A percentile compares a stretch with the other conserved stretches of the same genome.
phyloP scores from a whole-genome alignment of 805 yeast genomes.

The Blastobotrys terrestris region DNA sequence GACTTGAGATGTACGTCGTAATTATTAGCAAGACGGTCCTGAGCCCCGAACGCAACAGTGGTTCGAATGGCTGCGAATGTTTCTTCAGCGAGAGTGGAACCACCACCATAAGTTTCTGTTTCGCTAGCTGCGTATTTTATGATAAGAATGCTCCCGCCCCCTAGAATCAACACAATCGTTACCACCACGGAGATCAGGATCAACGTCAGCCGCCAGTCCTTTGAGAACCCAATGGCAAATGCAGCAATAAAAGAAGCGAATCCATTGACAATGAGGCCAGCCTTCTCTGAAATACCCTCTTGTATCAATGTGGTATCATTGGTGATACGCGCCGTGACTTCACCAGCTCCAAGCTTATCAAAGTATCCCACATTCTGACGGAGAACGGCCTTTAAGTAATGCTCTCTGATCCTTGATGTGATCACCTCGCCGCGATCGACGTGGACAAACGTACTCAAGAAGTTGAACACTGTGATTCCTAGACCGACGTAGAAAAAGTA shows the following conservation, averaged over 20 bases:
- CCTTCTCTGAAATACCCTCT: constrained; percentile 39
- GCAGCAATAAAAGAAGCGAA: constrained; percentile 35
- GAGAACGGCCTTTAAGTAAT: constrained; percentile 32
- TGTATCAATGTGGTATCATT: constrained; percentile 36
- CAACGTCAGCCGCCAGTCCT: constrained; percentile 32
- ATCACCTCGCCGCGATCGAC: constrained; percentile 37
- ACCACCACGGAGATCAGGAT: constrained; percentile 32
- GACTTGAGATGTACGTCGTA: constrained; percentile 28
- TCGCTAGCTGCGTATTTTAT: constrained; percentile 23
- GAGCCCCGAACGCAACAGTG: constrained; percentile 38
- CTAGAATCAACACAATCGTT: constrained; percentile 27
- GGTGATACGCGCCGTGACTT: constrained; percentile 38
- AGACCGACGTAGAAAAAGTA: constrained; percentile 37
- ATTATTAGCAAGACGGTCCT: constrained; percentile 29
- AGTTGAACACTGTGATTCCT: constrained; percentile 30
- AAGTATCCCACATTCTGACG: constrained; percentile 38
- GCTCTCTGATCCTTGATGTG: constrained; percentile 35
- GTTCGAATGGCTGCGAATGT: constrained; percentile 35
- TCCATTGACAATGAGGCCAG: constrained; percentile 34
- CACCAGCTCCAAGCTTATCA: constrained; percentile 38
- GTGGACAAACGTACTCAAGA: constrained; percentile 31
- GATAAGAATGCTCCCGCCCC: constrained; percentile 27
- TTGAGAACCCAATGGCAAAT: constrained; percentile 32
- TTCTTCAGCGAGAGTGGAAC: constrained; percentile 39
- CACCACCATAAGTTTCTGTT: constrained; percentile 24